These are phyloP conservation scores for Hypomontagnella monticulosa DNA, from an alignment of 495 filamentous ascomycete species.

Conservation along the genomic window DNA sequence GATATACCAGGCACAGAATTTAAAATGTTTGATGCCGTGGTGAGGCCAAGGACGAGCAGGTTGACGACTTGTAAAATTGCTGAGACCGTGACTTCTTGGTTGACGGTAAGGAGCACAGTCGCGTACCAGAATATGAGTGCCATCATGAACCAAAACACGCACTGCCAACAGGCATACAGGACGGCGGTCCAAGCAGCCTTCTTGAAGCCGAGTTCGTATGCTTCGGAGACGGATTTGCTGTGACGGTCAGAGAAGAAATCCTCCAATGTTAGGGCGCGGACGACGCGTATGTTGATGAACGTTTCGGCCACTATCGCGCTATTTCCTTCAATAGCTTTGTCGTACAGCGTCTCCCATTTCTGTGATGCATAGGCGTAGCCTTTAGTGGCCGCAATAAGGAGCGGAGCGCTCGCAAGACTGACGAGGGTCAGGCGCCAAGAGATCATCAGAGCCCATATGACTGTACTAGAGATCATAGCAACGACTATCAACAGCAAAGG, in stretches of 20 bases:
- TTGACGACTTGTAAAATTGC: constrained; percentile 78
- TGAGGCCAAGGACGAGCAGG: constrained; percentile 82
- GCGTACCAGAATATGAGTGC: constrained; percentile 89
- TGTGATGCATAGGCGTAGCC: constrained; percentile 68
- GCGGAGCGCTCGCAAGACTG: constrained; percentile 71
- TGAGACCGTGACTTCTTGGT: constrained; percentile 56
- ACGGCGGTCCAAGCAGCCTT: constrained; percentile 71
- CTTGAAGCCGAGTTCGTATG: constrained; percentile 65
- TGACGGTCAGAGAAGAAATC: constrained; percentile 76
- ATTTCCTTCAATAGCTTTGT: constrained; percentile 64
- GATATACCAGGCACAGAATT: constrained; percentile 83
- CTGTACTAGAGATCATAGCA: constrained; percentile 69
- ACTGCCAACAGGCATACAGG: constrained; percentile 80
- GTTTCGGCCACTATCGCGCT: constrained; percentile 77
- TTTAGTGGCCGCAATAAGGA: constrained; percentile 71
- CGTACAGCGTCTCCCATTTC: constrained; percentile 75
- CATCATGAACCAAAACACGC: constrained; percentile 73
- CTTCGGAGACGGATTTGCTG: constrained; percentile 54
- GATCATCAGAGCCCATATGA: constrained; percentile 77
- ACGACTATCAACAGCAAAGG: constrained; percentile 71
- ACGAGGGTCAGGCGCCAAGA: constrained; percentile 88
- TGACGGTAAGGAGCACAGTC: constrained; percentile 64
- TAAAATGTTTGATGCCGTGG: constrained; percentile 73
- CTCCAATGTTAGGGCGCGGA: constrained; percentile 82
- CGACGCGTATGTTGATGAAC: constrained; percentile 82